A percentile compares a stretch with the other conserved stretches of the same genome.
These are phyloP conservation scores for Clitopilus hobsonii DNA, from an alignment of 768 basidiomycete species.

Conservation along the genomic window DNA sequence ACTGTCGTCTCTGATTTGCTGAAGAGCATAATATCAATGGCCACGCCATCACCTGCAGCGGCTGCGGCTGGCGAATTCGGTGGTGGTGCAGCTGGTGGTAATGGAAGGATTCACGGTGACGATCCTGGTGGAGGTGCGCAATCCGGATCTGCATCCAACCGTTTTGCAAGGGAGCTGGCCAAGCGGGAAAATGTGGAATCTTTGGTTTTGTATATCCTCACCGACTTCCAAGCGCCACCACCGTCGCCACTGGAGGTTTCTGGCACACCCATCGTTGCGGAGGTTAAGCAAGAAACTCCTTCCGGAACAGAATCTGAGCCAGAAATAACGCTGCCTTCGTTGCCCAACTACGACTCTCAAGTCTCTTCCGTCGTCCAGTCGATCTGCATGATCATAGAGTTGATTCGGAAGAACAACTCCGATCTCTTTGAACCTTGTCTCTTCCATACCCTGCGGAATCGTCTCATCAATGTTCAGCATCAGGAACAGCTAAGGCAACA, in stretches of 20 bases:
- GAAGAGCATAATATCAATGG: conserved; percentile 92
- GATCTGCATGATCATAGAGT: conserved; percentile 85
- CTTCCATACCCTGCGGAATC: conserved; percentile 89
- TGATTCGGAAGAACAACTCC: conserved; percentile 96
- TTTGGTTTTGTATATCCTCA: conserved; percentile 72
- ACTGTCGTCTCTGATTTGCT: conserved; percentile 85
- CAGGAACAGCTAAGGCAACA: neutral
- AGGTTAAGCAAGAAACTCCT: neutral
- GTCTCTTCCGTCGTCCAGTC: conserved; percentile 83
- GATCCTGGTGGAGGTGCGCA: conserved; percentile 38
- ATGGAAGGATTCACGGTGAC: neutral
- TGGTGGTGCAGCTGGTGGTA: neutral
- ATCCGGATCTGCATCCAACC: conserved; percentile 75
- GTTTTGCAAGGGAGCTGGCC: conserved; percentile 86
- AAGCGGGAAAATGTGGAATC: conserved; percentile 63
- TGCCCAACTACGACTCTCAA: conserved; percentile 44
- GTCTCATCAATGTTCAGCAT: conserved; percentile 84
- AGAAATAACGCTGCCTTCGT: conserved; percentile 9
- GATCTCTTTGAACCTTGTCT: conserved; percentile 98
- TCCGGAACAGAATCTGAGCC: neutral
- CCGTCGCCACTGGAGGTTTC: conserved; percentile 12
- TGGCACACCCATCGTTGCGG: neutral
- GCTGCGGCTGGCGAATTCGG: conserved; percentile 51
- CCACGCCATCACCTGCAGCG: conserved; percentile 78
- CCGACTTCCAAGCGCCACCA: conserved; percentile 43